Evolutionary conservation across 2,329 filamentous ascomycete genomes (phyloP), one percentile per base, ranked within the genome.

Genomic region (Aspergillus oerlinghausenensis): DNA sequence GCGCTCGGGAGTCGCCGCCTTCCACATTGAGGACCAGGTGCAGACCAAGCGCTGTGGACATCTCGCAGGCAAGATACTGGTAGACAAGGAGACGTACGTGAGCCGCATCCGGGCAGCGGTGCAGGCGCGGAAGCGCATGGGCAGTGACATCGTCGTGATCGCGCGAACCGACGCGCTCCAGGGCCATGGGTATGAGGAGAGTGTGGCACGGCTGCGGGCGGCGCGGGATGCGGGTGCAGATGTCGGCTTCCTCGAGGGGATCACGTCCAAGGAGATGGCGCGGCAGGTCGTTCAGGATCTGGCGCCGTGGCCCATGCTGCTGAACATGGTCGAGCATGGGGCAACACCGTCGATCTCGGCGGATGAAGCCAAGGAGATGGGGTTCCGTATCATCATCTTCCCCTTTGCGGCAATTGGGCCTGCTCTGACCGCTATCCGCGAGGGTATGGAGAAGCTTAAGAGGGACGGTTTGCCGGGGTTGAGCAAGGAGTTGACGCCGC

Each of bases 11-110:
- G 79, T 84, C 2, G 82, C 82, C 1, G 82, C 75, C 9, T 74
- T 84, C 48, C 82, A 84, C 65, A 77, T 84, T 61, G 82, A 85
- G 67, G 82, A 84, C 67, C 80, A 84, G 65, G 76, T 83, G 7
- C 73, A 74, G 58, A 74, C 70, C 17, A 77, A 77, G 55, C 69
- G 73, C 19, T 77, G 75, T 56, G 74, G 75, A 1, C 73, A 77
- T 52, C 68, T 77, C 0, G 68, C 64, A 2, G 74, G 73, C 40
- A 77, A 77, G 59, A 65, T 72, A 40, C 68, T 77, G 8, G 74
- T 76, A 25, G 70, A 71, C 49, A 60, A 54, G 0, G 64, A 66
- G 1, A 70, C 69, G 1, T 76, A 70, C 55, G 64, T 67, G 40
- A 70, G 66, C 8, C 69, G 74, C 4, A 73, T 77, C 49, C 70